A percentile compares a stretch with the other conserved stretches of the same genome.
Conservation (phyloP, 495 filamentous ascomycete genomes). For the Tuber indicum region DNA sequence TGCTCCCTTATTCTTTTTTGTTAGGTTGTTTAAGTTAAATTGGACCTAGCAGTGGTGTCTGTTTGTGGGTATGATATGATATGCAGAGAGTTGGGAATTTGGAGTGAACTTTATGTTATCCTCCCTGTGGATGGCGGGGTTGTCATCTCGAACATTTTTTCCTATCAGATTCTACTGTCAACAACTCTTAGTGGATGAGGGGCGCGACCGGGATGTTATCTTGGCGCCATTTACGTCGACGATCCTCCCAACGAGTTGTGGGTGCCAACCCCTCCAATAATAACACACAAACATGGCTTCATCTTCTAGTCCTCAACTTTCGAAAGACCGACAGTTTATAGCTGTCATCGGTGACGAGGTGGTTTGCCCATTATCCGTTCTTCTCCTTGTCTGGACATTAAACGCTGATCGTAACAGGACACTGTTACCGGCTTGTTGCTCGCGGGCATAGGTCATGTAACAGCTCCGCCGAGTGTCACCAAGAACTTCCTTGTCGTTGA, state of each 20-base stretch:
- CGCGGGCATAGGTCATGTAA: slow-evolving; percentile 86
- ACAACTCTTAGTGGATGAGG: not conserved
- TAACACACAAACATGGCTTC: slow-evolving; percentile 3
- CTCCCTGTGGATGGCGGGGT: not conserved
- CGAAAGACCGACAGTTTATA: slow-evolving; percentile 87
- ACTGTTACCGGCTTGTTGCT: slow-evolving; percentile 91
- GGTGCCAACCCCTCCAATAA: not conserved
- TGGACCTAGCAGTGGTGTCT: slow-evolving; percentile 47
- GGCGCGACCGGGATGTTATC: not conserved
- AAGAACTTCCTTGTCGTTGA: slow-evolving; percentile 98
- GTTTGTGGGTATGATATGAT: not conserved
- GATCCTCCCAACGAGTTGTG: not conserved
- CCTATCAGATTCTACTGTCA: not conserved
- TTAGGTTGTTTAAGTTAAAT: not conserved
- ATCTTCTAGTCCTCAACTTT: slow-evolving; percentile 10
- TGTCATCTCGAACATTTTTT: not conserved
- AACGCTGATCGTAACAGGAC: slow-evolving; percentile 51
- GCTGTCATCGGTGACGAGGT: slow-evolving; percentile 98
- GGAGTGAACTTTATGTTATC: not conserved
- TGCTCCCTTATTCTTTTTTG: not conserved
- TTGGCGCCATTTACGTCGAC: not conserved
- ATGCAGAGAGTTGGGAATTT: not conserved
- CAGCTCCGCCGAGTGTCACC: slow-evolving; percentile 70
- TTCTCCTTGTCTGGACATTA: not conserved
- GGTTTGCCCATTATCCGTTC: slow-evolving; percentile 22